phyloP scores from a whole-genome alignment of 2,329 filamentous ascomycete genomes.

The Ophiostoma australiae region DNA sequence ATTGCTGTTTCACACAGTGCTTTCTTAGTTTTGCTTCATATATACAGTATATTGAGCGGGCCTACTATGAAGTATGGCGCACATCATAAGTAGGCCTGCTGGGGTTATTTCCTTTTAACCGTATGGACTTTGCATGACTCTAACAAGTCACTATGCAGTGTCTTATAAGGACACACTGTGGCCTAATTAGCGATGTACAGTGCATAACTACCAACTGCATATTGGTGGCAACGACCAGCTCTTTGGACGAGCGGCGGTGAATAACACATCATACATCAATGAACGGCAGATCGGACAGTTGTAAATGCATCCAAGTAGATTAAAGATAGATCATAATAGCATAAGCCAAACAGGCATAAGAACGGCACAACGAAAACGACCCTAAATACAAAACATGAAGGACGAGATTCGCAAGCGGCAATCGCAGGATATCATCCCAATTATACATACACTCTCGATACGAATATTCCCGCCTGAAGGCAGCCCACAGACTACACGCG shows the following conservation, averaged over 20 bases:
- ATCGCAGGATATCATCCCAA: neutral
- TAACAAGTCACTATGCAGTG: no score
- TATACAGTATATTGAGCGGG: neutral
- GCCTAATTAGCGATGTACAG: no score
- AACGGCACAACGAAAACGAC: neutral
- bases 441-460: neutral
- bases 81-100: no score
- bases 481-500: constrained; percentile 33
- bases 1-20: neutral
- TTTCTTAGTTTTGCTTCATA: no score
- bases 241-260: no score
- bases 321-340: neutral
- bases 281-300: neutral
- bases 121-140: no score
- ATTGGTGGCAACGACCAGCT: no score
- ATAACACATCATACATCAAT: no score
- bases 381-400: neutral
- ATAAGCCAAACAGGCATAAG: neutral
- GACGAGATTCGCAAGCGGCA: neutral
- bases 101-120: no score
- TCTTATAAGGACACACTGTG: no score
- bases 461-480: neutral
- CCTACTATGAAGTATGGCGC: no score
- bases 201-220: no score
- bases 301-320: neutral